Percentiles rank a stretch among this genome's conserved stretches.
Evolutionary conservation across 2,329 filamentous ascomycete genomes (phyloP).

Genomic region (Hortaea sp.): DNA sequence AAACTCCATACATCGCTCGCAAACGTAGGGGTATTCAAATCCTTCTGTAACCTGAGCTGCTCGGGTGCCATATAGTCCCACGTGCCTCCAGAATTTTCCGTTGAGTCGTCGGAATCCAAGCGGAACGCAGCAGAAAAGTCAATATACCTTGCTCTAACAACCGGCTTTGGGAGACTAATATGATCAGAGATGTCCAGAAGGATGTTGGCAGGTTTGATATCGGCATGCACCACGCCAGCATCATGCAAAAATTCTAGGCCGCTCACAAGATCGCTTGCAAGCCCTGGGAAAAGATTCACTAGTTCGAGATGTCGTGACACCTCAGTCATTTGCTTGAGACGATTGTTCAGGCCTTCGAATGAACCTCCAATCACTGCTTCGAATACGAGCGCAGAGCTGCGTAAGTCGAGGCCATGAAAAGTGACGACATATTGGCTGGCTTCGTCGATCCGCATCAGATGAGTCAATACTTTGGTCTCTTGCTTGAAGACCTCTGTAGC

Average conservation of each 20-base stretch:
- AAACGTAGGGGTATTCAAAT: constrained; percentile 21
- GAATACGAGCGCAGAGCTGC: constrained; percentile 22
- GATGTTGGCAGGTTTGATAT: constrained; percentile 41
- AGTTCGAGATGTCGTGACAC: constrained; percentile 27
- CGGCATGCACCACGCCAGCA: constrained; percentile 32
- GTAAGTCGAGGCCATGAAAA: constrained; percentile 24
- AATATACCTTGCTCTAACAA: constrained; percentile 26
- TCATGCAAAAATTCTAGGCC: constrained; percentile 34
- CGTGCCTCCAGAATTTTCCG: constrained; percentile 30
- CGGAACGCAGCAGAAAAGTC: constrained; percentile 35
- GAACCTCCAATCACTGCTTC: constrained; percentile 23
- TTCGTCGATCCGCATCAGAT: constrained; percentile 16
- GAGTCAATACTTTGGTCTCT: constrained; percentile 24
- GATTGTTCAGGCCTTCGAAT: constrained; percentile 19
- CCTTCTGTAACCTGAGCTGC: constrained; percentile 21
- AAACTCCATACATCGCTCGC: constrained; percentile 36
- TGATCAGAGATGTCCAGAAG: constrained; percentile 25
- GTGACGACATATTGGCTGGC: constrained; percentile 20
- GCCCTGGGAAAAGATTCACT: constrained; percentile 28
- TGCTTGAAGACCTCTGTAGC: constrained; percentile 24
- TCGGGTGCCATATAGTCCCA: constrained; percentile 37
- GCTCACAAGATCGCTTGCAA: constrained; percentile 30
- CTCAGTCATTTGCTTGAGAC: constrained; percentile 22
- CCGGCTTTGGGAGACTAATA: constrained; percentile 11
- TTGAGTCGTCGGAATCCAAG: constrained; percentile 11